Base-by-base conservation (phyloP, 2,329 filamentous ascomycete species). In the Cryphonectria nitschkei region DNA sequence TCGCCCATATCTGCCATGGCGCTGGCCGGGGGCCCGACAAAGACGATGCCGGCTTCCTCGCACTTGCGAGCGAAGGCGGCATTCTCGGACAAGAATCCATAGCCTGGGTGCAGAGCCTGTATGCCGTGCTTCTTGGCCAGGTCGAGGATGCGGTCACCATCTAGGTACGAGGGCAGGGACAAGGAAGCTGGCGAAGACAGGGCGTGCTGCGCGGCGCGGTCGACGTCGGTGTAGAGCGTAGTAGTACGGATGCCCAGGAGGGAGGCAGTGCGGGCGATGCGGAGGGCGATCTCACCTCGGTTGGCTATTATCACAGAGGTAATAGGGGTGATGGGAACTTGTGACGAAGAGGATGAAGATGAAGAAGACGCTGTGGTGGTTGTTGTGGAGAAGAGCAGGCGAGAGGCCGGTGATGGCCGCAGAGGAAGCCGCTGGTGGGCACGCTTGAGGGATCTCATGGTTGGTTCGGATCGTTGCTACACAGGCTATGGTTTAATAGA, bases 1-100 rank as follows among this genome's bases (percentile, higher is more conserved):
- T 97, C 93, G 65, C 95, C 95, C 95, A 98, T 97, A 71, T 94
- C 94, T 70, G 92, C 84, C 78, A 93, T 94, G 75, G 95, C 95
- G 67, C 89, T 87, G 39, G 90, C 90, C 3, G 96, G 94, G 1
- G 96, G 96, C 0, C 96, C 96, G 76, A 99, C 97, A 79, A 99
- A 99, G 69, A 95, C 91, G 74, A 99, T 87, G 14, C 96, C 96
- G 61, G 95, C 95, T 76, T 96, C 90, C 76, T 93, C 92, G 80
- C 95, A 98, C 79, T 93, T 91, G 76, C 90, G 89, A 3, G 96
- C 96, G 79, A 99, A 99, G 7, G 86, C 89, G 9, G 95, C 91
- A 81, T 99, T 99, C 83, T 99, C 96, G 73, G 93, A 97, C 74
- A 98, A 83, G 78, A 97, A 99, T 60, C 96, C 96, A 83, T 99